Base-by-base conservation (phyloP, 1,284 basidiomycete genomes). In the Ceratobasidium sp. region DNA sequence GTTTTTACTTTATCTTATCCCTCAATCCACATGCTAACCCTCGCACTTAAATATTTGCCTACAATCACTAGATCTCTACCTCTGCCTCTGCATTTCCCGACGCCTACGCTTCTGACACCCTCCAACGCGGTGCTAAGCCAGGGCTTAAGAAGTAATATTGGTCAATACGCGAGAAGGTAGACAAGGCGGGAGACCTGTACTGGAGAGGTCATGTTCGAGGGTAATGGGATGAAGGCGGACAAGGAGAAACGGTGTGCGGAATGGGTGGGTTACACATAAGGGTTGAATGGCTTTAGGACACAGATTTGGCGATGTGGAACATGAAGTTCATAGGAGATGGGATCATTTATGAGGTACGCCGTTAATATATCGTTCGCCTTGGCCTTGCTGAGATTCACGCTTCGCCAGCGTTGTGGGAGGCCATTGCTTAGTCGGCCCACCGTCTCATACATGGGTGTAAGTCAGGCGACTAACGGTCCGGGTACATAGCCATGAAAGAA, bases 341-440 rank as follows among this genome's bases (percentile, higher is more conserved):
- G 16, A 88, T 93, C 70, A 86, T 93, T 57, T 93, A 93, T 80
- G 90, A 93, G 84, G 88, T 88, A 7, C n/a, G 30, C 44, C n/a
- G 30, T 65, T 12, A 44, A 52, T 52, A 8, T 1, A 23, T 14
- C 41, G 27, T 54, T 23, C 2, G 14, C 23, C 23, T 23, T 7
- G 20, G 18, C n/a, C 50, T 52, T 52, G 5, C 50, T 52, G 23
- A 27, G n/a, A 20, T 44, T 52, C 50, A 16, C 74, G 33, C 27
- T 1, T 77, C 90, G 88, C 86, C 92, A 2, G 79, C 83, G 0
- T 81, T 82, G 4, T 83, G 85, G 75, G 84, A 85, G 78, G 84
- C 80, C 30, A 14, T 81, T 48, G 73, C 81, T 38, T 74, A 80
- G 65, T 78, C 75, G 59, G 71, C n/a, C 30, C 50, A 30, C 23